Base-by-base conservation (phyloP, 2,329 filamentous ascomycete species). In the Neofusicoccum umdonicola region DNA sequence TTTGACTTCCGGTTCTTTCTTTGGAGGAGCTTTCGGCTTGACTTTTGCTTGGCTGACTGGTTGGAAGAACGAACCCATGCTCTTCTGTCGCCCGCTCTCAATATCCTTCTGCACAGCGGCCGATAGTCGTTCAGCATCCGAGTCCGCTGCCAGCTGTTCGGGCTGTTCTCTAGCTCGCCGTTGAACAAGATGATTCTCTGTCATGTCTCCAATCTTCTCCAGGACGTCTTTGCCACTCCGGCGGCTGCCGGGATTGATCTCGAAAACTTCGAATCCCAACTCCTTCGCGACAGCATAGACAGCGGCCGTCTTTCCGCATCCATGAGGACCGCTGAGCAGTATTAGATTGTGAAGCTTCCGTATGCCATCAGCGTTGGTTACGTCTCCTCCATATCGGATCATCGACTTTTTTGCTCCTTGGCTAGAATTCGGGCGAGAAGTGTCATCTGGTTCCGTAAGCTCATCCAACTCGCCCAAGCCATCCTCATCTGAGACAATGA, bases 141-240 rank as follows among this genome's bases (percentile, higher is more conserved):
- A 76, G 27, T 78, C 73, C 3, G 63, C 67, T 0, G 70, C 69
- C 7, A 63, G 52, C 3, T 64, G 15, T 12, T 64, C 67, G 3
- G 57, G 17, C 8, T 62, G 48, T 31, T 51, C 60, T 12, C 66
- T 54, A 69, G 75, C 52, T 71, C 75, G 67, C 63, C 74, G 83
- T 68, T 88, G 87, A 19, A 99, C 94, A 1, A 97, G 84, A 76
- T 99, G 95, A 71, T 99, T 98, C 67, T 89, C 89, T 3, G 93
- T 95, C 94, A 99, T 98, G 77, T 99, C 93, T 45, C 95, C 96
- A 50, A 99, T 92, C 70, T 87, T 91, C 71, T 99, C 95, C 39
- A 96, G 76, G 54, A 99, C 88, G 71, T 99, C 95, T 74, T 90
- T 95, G 37, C 93, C 94, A 72, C 87, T 96, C 67, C 95, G 85